Percentiles rank a stretch among this genome's conserved stretches.
These are phyloP conservation scores for Acanthamoeba quina DNA, from an alignment of 208 protist species.

Conservation along the genomic window DNA sequence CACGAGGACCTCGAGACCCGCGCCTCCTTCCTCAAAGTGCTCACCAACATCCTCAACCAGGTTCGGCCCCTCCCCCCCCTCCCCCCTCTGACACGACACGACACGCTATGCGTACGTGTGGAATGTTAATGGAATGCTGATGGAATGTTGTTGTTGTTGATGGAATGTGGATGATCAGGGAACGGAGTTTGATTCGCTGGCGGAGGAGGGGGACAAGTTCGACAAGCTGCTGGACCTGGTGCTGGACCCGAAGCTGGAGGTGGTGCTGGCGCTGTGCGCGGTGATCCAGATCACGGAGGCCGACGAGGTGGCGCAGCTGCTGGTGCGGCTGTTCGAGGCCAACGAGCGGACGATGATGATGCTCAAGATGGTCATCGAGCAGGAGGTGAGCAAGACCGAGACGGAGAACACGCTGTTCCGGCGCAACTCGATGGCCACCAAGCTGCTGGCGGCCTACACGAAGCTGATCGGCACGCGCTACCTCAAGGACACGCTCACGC, in stretches of 20 bases:
- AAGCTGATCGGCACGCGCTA: conserved; percentile 81
- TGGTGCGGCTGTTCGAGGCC: conserved; percentile 77
- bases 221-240: conserved; percentile 79
- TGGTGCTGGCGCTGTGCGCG: conserved; percentile 74
- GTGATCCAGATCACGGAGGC: conserved; percentile 81
- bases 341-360: conserved; percentile 73
- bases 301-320: conserved; percentile 77
- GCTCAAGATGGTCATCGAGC: conserved; percentile 76
- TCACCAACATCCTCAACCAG: conserved; percentile 86
- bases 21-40: conserved; percentile 82
- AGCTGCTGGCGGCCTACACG: conserved; percentile 81
- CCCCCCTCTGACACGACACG: background rate
- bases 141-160: too few relatives aligned
- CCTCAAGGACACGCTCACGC: conserved; percentile 63
- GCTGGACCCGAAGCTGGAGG: conserved; percentile 74
- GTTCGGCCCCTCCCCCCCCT: background rate
- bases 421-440: conserved; percentile 82
- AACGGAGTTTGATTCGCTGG: conserved; percentile 82
- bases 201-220: conserved; percentile 74
- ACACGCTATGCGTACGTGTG: too few relatives aligned
- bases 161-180: background rate
- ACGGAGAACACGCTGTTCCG: conserved; percentile 83
- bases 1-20: conserved; percentile 83
- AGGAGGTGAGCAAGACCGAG: conserved; percentile 80
- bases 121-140: too few relatives aligned